Evolutionary conservation across 192 early-diverging fungal genomes (phyloP), one percentile per base, ranked within the genome.

Genomic region (Gryganskiella cystojenkinii): DNA sequence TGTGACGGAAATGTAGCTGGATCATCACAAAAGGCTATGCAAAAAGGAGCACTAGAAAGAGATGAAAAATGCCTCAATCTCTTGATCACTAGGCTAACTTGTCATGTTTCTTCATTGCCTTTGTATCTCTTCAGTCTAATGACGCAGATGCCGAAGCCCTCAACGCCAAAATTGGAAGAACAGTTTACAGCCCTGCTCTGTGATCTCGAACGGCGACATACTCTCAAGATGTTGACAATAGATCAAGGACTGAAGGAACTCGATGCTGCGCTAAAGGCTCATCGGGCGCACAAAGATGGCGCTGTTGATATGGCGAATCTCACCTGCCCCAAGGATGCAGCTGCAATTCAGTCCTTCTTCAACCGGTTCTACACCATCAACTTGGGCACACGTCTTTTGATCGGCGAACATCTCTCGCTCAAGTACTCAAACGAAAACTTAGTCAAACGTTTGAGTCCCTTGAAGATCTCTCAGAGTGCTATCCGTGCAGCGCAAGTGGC

Each of bases 321-420:
- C 35, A 24, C 76, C 63, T 68, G 70, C 5, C 74, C 74, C 59
- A 69, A 80, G n/a, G 81, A 80, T 40, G 37, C 37, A 9, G 37
- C 37, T 59, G 85, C 76, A 54, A 84, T 84, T 7, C 82, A 87
- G 33, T 67, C 79, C 4, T 86, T 89, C 74, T 87, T 85, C 45
- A 84, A 90, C 72, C 80, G 84, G 60, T 84, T 90, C 66, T 88
- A 88, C 66, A 82, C 86, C 35, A 84, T 88, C 72, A 89, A 83
- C 64, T 60, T 90, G 20, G 86, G 87, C 30, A 85, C 88, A n/a
- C 85, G 85, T 69, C 82, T 90, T 46, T 72, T 90, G 61, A 87
- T 90, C 13, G 73, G 84, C 57, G 86, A 90, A 58, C 82, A 90
- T 50, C 70, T 89, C 14, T 82, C 86, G 3, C 81, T 90, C 45